phyloP scores from a whole-genome alignment of 768 basidiomycete genomes.

The Termitomyces bulborhizus region DNA sequence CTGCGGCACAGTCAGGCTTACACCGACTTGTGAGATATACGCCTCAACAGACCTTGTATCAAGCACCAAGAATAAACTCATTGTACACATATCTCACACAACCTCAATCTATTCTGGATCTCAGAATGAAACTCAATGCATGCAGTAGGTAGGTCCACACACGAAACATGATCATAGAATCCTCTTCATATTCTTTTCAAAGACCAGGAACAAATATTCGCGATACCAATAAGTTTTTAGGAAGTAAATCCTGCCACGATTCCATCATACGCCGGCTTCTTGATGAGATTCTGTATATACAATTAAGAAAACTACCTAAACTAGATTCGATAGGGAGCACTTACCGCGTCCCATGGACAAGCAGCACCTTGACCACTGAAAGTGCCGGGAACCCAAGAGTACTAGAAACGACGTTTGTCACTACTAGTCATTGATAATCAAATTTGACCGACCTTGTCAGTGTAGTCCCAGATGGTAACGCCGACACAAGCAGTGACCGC shows the following conservation, averaged over 20 bases:
- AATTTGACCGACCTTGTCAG: constrained; percentile 27
- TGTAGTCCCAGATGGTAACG: constrained; percentile 40
- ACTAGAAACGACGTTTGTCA: constrained; percentile 12
- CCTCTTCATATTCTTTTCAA: not conserved
- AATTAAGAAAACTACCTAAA: constrained; percentile 17
- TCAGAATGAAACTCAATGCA: not conserved
- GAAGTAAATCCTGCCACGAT: constrained; percentile 29
- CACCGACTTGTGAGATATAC: too few relatives aligned
- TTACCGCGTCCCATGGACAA: constrained; percentile 18
- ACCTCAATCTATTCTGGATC: too few relatives aligned
- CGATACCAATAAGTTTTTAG: not conserved
- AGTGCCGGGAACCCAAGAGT: constrained; percentile 35
- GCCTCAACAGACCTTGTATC: too few relatives aligned
- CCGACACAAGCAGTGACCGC: constrained; percentile 34
- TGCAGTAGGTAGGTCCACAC: not conserved
- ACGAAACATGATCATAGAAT: not conserved
- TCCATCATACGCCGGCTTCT: constrained; percentile 41
- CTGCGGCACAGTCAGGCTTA: too few relatives aligned
- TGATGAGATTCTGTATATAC: constrained; percentile 26
- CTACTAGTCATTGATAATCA: not conserved
- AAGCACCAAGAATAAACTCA: too few relatives aligned
- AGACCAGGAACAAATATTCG: not conserved
- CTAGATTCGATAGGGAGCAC: not conserved
- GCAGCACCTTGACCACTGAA: constrained; percentile 34
- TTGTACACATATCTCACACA: too few relatives aligned